Base-by-base conservation (phyloP, 805 yeast genomes). In the Grigorovia jiainica region DNA sequence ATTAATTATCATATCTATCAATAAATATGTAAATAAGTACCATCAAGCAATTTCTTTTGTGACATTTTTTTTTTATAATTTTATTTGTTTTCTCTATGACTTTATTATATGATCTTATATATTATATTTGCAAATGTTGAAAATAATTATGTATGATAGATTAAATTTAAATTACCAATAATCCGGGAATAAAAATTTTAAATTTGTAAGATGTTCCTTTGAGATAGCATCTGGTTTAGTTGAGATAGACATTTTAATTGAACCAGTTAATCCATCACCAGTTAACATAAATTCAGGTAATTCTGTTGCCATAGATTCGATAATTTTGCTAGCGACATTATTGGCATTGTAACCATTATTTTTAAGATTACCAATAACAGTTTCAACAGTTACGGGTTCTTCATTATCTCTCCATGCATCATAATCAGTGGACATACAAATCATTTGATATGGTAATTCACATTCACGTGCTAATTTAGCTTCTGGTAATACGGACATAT, bases 381-480 rank as follows among this genome's bases (percentile, higher is more conserved):
- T 83, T 66, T 89, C 97, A n/a, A 92, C 97, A 7, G 97, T 89
- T 38, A 92, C 99, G 2, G 97, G 90, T 57, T 90, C 97, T 59
- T 81, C 97, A 41, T 76, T 78, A 55, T 82, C 95, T 59, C 87
- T 84, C 99, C 99, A 92, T 19, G 98, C 95, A 60, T 92, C 99
- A 65, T 92, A 92, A 64, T 92, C 99, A 3, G 99, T 92, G 1
- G 95, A 82, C 99, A 92, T 92, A 66, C 99, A 92, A 49, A 92
- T 75, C 97, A 92, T 92, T 65, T 90, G 97, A 66, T 92, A 92
- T 23, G 95, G 74, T 50, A 92, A 81, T 65, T 92, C 99, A 36
- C 97, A 96, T 67, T 92, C 99, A 58, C 94, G 78, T 3, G 99
- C 98, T 49, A 92, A 74, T 63, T 92, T 92, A 32, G 95, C 82